phyloP scores from a whole-genome alignment of 208 protist genomes.

The Crithidia brevicula region DNA sequence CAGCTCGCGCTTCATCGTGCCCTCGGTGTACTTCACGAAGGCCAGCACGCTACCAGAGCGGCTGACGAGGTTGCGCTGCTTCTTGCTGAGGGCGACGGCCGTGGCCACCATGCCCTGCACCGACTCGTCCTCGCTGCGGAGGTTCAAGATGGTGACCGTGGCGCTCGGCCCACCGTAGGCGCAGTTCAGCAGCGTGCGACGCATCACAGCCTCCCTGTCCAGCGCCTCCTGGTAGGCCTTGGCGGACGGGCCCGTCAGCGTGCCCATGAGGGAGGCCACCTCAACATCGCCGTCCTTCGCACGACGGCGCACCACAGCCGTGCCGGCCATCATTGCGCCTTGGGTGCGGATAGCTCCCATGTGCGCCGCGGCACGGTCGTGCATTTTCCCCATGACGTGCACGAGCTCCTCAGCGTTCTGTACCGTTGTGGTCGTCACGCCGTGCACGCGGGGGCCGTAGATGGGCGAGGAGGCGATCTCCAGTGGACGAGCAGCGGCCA shows the following conservation, averaged over 20 bases:
- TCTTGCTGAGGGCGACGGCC: slow-evolving; percentile 36
- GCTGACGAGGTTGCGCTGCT: slow-evolving; percentile 41
- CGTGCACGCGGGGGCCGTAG: slow-evolving; percentile 32
- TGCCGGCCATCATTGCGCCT: slow-evolving; percentile 37
- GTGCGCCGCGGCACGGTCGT: slow-evolving; percentile 19
- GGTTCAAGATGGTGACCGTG: slow-evolving; percentile 42
- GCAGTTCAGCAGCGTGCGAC: slow-evolving; percentile 32
- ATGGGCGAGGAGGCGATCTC: slow-evolving; percentile 44
- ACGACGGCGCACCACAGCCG: slow-evolving; percentile 34
- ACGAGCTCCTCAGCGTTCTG: slow-evolving; percentile 28
- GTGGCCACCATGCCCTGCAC: slow-evolving; percentile 36
- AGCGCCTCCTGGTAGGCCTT: slow-evolving; percentile 39
- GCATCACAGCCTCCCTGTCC: slow-evolving; percentile 24
- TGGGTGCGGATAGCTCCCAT: slow-evolving; percentile 20
- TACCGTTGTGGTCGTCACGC: neutral
- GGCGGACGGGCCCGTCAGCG: slow-evolving; percentile 30
- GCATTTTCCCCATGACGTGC: slow-evolving; percentile 31
- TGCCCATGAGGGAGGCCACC: slow-evolving; percentile 40
- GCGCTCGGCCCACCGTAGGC: slow-evolving; percentile 44
- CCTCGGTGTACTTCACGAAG: slow-evolving; percentile 44
- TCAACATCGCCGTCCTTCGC: slow-evolving; percentile 38
- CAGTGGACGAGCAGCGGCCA: slow-evolving; percentile 19
- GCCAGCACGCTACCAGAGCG: slow-evolving; percentile 39
- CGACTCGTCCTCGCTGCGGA: slow-evolving; percentile 32
- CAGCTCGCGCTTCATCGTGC: slow-evolving; percentile 34